A percentile compares a stretch with the other conserved stretches of the same genome.
These are phyloP conservation scores for Irpex sp. DNA, from an alignment of 1,284 basidiomycete species.

Conservation along the genomic window DNA sequence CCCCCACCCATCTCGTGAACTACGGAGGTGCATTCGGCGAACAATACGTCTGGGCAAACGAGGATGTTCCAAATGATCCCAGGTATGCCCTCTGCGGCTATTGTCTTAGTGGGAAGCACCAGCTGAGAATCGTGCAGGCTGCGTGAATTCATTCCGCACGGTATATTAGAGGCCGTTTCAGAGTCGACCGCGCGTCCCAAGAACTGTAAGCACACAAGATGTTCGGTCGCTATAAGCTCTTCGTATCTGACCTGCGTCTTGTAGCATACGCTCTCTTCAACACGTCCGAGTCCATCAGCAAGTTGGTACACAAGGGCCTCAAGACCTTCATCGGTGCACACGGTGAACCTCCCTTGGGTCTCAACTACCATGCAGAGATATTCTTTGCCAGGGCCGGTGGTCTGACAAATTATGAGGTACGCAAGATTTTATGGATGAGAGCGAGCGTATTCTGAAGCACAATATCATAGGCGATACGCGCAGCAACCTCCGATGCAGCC, in stretches of 20 bases:
- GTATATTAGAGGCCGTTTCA: conserved; percentile 54
- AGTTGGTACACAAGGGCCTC: conserved; percentile 62
- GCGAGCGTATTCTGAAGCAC: neutral
- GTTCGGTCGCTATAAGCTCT: neutral
- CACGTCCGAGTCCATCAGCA: conserved; percentile 60
- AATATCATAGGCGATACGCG: conserved; percentile 51
- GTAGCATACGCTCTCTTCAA: conserved; percentile 65
- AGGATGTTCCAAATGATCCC: conserved; percentile 60
- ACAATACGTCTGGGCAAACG: conserved; percentile 61
- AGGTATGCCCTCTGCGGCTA: conserved; percentile 40
- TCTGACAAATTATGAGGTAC: conserved; percentile 44
- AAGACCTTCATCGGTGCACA: conserved; percentile 68
- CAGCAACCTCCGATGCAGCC: conserved; percentile 63
- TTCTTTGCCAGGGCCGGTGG: conserved; percentile 59
- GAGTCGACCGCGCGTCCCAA: conserved; percentile 59
- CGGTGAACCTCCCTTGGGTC: conserved; percentile 67
- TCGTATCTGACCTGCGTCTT: neutral
- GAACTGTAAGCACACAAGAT: conserved; percentile 41
- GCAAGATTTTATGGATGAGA: neutral
- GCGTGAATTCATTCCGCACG: conserved; percentile 59
- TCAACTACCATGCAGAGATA: conserved; percentile 76
- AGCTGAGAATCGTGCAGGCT: conserved; percentile 35
- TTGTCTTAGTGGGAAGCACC: too few relatives aligned
- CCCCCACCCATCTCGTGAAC: conserved; percentile 71
- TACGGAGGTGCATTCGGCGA: conserved; percentile 69